Base-by-base conservation (phyloP, 2,329 filamentous ascomycete species). In the Ambrosiella beaveri region DNA sequence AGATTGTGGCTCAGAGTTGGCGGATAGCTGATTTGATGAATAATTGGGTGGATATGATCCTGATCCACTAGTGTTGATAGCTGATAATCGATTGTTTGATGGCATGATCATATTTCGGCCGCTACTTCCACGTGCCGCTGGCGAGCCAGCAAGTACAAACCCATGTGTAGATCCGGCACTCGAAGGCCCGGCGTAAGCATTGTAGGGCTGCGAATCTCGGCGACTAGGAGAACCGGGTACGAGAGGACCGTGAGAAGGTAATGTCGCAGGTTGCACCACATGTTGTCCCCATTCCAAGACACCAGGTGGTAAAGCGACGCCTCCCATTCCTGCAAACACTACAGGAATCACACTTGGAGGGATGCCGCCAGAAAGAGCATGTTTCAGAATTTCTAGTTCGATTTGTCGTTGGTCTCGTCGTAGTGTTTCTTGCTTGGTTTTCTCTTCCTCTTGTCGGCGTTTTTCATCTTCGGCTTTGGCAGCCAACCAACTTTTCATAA, bases 401-500 rank as follows among this genome's bases (percentile, higher is more conserved):
- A 87, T 75, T 64, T 76, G 83, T 52, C 85, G 75, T 69, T 86
- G 85, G 69, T 89, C 85, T 38, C 88, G 70, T 35, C 81, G 81
- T 49, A 86, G 70, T 38, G 73, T 72, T 68, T 88, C 86, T 64
- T 81, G 78, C 49, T 73, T 73, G 19, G 78, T 80, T 64, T 77
- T 84, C 69, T 88, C 84, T 68, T 88, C 84, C 68, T 89, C 85
- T 69, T 88, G 85, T 66, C 73, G 82, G 61, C 81, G 77, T 65
- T 76, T 80, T 65, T 89, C 85, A 66, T 89, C 85, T 68, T 89
- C 86, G 0, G 80, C 74, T 68, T 83, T 87, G 57, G 85, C 81
- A 57, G 78, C 70, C 19, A 88, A 71, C 85, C 85, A 89, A 57
- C 75, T 78, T 62, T 78, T 80, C 81, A 86, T 85, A 2, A 81